A percentile compares a stretch with the other conserved stretches of the same genome.
Evolutionary conservation across 2,329 filamentous ascomycete species (phyloP).

Genomic region (Pestalotiopsis sp.): DNA sequence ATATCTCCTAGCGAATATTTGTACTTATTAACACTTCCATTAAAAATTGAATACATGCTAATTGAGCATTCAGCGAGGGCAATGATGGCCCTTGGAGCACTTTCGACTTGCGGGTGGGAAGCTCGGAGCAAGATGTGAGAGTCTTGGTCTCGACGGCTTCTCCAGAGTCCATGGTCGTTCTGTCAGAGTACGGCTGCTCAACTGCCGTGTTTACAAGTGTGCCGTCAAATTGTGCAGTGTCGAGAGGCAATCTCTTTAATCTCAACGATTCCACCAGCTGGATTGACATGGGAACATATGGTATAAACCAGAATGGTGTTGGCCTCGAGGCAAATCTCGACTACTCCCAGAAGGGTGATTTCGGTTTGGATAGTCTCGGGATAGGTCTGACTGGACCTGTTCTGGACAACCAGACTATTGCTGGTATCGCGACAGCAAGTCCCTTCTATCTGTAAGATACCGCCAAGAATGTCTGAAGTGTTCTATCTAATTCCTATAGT

Average conservation of each 20-base stretch:
- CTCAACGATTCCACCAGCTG: conserved; percentile 37
- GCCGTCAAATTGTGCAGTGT: conserved; percentile 35
- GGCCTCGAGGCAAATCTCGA: conserved; percentile 40
- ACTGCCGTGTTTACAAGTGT: conserved; percentile 29
- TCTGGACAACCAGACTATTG: conserved; percentile 33
- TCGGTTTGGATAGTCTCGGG: conserved; percentile 29
- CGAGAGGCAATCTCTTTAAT: conserved; percentile 36
- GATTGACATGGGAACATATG: conserved; percentile 31
- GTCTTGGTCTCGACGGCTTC: conserved; percentile 41
- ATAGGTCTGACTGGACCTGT: conserved; percentile 33
- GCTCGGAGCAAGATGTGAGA: conserved; percentile 34
- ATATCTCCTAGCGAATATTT: conserved; percentile 39
- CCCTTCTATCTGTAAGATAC: conserved; percentile 38
- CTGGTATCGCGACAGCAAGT: conserved; percentile 31
- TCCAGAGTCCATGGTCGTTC: conserved; percentile 34
- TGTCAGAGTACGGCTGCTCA: conserved; percentile 33
- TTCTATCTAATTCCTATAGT: conserved; percentile 18
- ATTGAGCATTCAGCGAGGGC: conserved; percentile 32
- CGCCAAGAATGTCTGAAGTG: neutral
- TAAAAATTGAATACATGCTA: conserved; percentile 14
- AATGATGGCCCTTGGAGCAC: conserved; percentile 44
- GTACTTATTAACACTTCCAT: conserved; percentile 22
- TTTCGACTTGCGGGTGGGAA: conserved; percentile 39
- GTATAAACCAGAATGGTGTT: conserved; percentile 36
- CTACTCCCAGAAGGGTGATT: conserved; percentile 30